Conservation (phyloP, 768 basidiomycete genomes). For the Termitomyces sp. region DNA sequence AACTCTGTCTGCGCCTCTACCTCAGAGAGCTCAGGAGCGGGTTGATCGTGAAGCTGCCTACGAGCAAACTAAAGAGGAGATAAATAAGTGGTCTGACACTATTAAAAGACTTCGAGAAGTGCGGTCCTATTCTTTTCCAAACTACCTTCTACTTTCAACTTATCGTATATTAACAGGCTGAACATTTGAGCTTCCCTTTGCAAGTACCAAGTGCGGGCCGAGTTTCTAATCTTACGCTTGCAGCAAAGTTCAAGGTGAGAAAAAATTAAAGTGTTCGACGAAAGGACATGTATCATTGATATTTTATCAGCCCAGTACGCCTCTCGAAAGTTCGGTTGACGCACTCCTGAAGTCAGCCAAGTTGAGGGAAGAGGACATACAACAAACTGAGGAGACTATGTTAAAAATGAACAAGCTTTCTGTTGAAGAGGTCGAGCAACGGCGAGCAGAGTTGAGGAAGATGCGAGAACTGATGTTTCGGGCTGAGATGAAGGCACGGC, state of each 20-base stretch:
- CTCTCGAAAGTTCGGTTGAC: conserved; percentile 81
- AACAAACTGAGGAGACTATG: conserved; percentile 62
- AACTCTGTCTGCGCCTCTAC: conserved; percentile 77
- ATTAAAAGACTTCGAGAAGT: conserved; percentile 93
- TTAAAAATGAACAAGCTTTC: conserved; percentile 77
- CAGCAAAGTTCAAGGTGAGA: conserved; percentile 77
- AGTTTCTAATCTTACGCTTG: conserved; percentile 68
- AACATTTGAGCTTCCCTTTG: conserved; percentile 82
- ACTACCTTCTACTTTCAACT: neutral
- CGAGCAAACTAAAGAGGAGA: conserved; percentile 87
- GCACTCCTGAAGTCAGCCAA: conserved; percentile 76
- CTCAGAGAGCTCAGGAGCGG: conserved; percentile 81
- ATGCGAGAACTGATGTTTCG: conserved; percentile 94
- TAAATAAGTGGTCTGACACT: conserved; percentile 88
- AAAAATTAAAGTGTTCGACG: neutral
- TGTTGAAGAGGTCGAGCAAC: conserved; percentile 79
- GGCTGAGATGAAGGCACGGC: conserved; percentile 84
- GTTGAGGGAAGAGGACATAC: conserved; percentile 76
- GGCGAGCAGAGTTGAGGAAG: conserved; percentile 75
- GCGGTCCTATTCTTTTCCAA: conserved; percentile 7
- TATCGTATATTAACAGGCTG: conserved; percentile 43
- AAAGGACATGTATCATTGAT: neutral
- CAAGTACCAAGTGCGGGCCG: conserved; percentile 53
- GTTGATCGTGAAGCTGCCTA: conserved; percentile 93
- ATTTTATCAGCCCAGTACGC: conserved; percentile 62